Evolutionary conservation across 2,329 filamentous ascomycete species (phyloP), one percentile per base, ranked within the genome.

Genomic region (Pseudogymnoascus sp.): DNA sequence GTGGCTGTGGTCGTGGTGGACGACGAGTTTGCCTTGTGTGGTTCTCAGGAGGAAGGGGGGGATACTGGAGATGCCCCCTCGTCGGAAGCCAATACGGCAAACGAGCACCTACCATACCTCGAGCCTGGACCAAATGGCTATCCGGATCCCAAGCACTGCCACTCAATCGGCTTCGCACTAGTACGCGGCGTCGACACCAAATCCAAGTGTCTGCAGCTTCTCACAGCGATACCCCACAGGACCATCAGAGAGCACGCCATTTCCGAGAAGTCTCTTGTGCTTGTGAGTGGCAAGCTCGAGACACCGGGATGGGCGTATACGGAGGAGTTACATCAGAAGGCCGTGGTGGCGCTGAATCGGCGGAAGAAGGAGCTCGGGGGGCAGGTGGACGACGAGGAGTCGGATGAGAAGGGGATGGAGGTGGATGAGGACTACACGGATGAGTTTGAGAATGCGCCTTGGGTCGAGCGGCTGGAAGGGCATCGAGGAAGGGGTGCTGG

Each of bases 251-350:
- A 73, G 8, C 69, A 78, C 16, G 74, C 70, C 41, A 68, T 72
- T 6, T 70, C 72, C 28, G 79, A 79, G 0, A 74, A 77, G 32
- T 74, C 78, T 14, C 74, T 89, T 14, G 80, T 89, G 2, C 76
- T 91, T 3, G 79, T 90, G 0, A 81, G 85, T 60, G 88, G 88
- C 2, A 86, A 82, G 65, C 83, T 89, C 61, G 88, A 90, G 67
- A 74, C 81, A 1, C 86, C 87, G 0, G 83, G 78, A 2, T 90
- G 87, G 86, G 84, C 85, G 1, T 89, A 88, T 64, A 82, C 82
- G 0, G 87, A 90, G 68, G 82, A 86, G 35, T 65, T 85, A 14
- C 79, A 84, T 64, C 66, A 71, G 32, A 65, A 62, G 34, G 61
- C 60, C 9, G 43, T 37, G 14, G 9, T 59, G 3, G 63, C 61